Base-by-base conservation (phyloP, 805 yeast genomes). In the Yarrowia porcina region DNA sequence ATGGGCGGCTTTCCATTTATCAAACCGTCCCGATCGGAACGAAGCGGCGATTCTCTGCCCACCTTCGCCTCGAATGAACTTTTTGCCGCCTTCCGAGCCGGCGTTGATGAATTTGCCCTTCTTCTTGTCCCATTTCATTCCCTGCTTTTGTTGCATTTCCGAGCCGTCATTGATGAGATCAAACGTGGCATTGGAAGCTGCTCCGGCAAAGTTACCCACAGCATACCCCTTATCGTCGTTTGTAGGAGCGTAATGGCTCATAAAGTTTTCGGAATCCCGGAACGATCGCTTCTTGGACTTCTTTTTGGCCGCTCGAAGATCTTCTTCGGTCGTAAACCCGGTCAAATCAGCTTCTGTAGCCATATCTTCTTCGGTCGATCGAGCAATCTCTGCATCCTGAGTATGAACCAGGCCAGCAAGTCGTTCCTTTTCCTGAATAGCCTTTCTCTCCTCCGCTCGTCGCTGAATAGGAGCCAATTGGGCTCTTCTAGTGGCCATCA, bases 11-110 rank as follows among this genome's bases (percentile, higher is more conserved):
- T 88, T 88, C 99, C 99, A 94, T 44, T 86, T 87, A 63, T 92
- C 98, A 71, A 84, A 94, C 67, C 90, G 85, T 49, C 99, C 99
- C 2, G 96, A 86, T 71, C 89, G 82, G 76, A 86, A 90, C 13
- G 94, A 82, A 1, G 99, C 98, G 7, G 98, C 97, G 54, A 94
- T 84, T 72, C 83, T 84, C 69, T 88, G 91, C 8, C 99, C 99
- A 74, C 90, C 87, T 74, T 94, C 99, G 66, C 98, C 96, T 67
- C 90, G 87, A 70, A 94, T 94, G 75, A 81, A 93, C 76, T 90
- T 92, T 17, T 68, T 69, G 75, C 87, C 83, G 70, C 90, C 96
- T 12, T 68, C 71, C 66, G 94, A 89, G 69, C 83, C 86, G 18
- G 89, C 80, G 73, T 89, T 89, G 71, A 92, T 82, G 74, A 89